phyloP scores from a whole-genome alignment of 306 rosid species.

The Ceratonia siliqua region DNA sequence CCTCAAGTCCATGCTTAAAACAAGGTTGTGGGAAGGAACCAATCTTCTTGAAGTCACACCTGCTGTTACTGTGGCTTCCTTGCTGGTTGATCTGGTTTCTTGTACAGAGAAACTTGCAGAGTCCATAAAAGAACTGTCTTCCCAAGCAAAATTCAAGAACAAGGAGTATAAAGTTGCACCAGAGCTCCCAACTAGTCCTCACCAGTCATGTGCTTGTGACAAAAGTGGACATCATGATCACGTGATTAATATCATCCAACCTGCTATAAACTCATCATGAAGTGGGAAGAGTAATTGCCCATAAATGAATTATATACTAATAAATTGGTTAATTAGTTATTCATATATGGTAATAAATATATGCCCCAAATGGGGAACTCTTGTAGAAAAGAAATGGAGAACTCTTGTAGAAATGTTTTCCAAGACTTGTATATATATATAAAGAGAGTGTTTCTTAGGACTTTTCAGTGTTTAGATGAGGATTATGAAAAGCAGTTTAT shows the following conservation, averaged over 20 bases:
- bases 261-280: background rate
- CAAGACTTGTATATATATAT: background rate
- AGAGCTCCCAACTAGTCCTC: background rate
- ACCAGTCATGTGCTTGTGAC: background rate
- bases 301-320: background rate
- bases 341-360: background rate
- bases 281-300: too few species aligned
- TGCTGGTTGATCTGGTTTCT: conserved; percentile 44
- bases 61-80: conserved; percentile 31
- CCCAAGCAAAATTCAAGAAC: conserved; percentile 28
- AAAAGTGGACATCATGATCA: conserved; percentile 22
- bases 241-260: conserved; percentile 21
- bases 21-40: conserved; percentile 25
- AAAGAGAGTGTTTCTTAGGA: background rate
- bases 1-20: conserved; percentile 29
- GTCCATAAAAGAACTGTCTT: conserved; percentile 38
- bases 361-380: background rate
- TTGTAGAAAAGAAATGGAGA: too few species aligned
- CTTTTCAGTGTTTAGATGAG: background rate
- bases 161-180: background rate
- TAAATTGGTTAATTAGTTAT: background rate
- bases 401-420: background rate
- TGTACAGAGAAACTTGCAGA: conserved; percentile 34
- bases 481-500: background rate
- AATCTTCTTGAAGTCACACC: conserved; percentile 37